phyloP scores from a whole-genome alignment of 495 filamentous ascomycete species.

The Tuber brumale region DNA sequence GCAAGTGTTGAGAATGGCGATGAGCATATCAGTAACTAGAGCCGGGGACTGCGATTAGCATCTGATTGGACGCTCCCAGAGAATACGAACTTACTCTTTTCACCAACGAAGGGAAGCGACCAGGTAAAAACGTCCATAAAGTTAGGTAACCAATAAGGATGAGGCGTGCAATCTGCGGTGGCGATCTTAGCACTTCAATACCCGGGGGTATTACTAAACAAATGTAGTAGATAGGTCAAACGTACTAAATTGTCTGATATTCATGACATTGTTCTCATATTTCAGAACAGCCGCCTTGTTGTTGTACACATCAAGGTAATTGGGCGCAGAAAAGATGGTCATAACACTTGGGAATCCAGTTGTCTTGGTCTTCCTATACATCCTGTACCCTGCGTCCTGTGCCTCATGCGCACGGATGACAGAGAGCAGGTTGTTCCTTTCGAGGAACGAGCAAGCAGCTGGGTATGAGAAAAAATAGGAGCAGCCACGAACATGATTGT shows the following conservation, averaged over 20 bases:
- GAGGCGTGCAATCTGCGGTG: conserved; percentile 72
- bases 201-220: not conserved
- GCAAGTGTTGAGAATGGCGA: conserved; percentile 94
- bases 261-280: conserved; percentile 99
- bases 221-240: conserved; percentile 13
- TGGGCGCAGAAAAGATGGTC: conserved; percentile 99
- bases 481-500: conserved; percentile 97
- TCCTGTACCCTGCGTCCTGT: conserved; percentile 95
- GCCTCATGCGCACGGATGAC: conserved; percentile 98
- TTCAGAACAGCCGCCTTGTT: conserved; percentile 98
- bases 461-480: conserved; percentile 99
- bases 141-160: conserved; percentile 98
- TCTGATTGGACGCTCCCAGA: not conserved
- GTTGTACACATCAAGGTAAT: conserved; percentile 99
- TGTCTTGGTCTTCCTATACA: conserved; percentile 97
- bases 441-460: conserved; percentile 93
- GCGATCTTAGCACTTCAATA: conserved; percentile 13
- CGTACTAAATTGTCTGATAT: conserved; percentile 88
- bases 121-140: conserved; percentile 99
- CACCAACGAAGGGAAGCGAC: conserved; percentile 96
- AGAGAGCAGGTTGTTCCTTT: conserved; percentile 97
- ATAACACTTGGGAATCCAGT: conserved; percentile 98
- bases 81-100: conserved; percentile 54
- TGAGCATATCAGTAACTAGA: conserved; percentile 88
- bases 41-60: not conserved